Base-by-base conservation (phyloP, 306 rosid genomes). In the Albizia julibrissin region DNA sequence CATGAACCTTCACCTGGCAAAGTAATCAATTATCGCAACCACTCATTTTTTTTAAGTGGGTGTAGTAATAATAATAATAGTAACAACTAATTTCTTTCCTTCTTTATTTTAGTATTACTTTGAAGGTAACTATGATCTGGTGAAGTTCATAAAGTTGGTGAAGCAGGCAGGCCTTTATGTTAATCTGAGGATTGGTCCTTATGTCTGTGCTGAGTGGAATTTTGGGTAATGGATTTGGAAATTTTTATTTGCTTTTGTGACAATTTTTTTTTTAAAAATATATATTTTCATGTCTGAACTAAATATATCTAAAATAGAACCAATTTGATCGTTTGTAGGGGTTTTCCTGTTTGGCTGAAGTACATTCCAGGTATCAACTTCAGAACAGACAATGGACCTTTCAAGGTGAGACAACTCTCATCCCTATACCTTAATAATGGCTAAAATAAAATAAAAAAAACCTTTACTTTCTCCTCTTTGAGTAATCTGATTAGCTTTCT, bases 171-270 rank as follows among this genome's bases (percentile, higher is more conserved):
- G 99, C 71, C 97, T 96, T 37, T 93, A 87, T 83, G 90, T 89
- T 76, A 83, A 96, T 90, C 97, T 96, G 74, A 91, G 99, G 89
- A 92, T 96, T 88, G 99, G 99, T 74, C 99, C 99, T 77, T 96
- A 96, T 89, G 93, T 96, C 74, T 96, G 99, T 87, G 99, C 99
- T 72, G 99, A 96, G 81, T 96, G 99, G 99, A 96, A 96, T 87
- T 96, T 96, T 37, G 99, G 99, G 99, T 96, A 95, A 42, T 62
- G 47, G 29, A 58, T n/a, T 21, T 9, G 29, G 81, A 39, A 77
- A 24, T 6, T 26, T 73, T 77, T 24, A 1, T 79, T 84, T 76
- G 6, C 43, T 74, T 40, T 73, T 74, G 29, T 72, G 73, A 67
- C 19, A 11, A 4, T 1, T 27, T 21, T 3, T 3, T 14, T 2